These are phyloP conservation scores for Elsinoe necatrix DNA, from an alignment of 2,329 filamentous ascomycete genomes.

Conservation along the genomic window DNA sequence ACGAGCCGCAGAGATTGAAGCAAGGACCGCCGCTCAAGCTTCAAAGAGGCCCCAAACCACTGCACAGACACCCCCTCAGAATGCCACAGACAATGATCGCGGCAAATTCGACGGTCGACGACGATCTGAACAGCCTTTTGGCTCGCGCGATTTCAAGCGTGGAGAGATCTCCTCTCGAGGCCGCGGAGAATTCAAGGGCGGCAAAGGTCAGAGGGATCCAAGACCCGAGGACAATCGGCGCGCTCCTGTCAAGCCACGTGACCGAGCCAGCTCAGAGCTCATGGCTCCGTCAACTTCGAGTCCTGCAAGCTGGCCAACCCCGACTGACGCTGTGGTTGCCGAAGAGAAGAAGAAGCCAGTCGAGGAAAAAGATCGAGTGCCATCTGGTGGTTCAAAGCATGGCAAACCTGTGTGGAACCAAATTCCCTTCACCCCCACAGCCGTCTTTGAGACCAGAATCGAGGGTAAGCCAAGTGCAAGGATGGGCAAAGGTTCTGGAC, in stretches of 20 bases:
- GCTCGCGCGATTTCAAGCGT: conserved; percentile 6
- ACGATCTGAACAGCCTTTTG: conserved; percentile 9
- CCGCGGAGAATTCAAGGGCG: conserved; percentile 4
- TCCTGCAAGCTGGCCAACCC: conserved; percentile 79
- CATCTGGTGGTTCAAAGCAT: conserved; percentile 44
- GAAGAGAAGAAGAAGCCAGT: conserved; percentile 67
- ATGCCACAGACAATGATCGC: conserved; percentile 14
- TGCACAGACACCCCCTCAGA: background rate
- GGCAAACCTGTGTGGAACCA: conserved; percentile 79
- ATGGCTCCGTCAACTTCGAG: conserved; percentile 61
- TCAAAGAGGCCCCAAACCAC: background rate
- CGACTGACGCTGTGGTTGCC: conserved; percentile 64
- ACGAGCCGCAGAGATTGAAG: conserved; percentile 57
- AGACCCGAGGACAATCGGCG: conserved; percentile 14
- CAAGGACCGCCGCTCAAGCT: conserved; percentile 38
- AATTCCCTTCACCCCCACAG: conserved; percentile 72
- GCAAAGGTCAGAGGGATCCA: conserved; percentile 1
- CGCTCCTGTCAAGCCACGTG: conserved; percentile 7
- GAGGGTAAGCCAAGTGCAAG: conserved; percentile 32
- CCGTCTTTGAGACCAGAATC: conserved; percentile 78
- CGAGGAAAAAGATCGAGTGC: conserved; percentile 53
- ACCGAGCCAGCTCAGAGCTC: conserved; percentile 11
- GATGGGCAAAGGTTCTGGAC: conserved; percentile 46
- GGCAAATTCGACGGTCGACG: conserved; percentile 12
- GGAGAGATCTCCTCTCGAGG: background rate